These are phyloP conservation scores for Picocystis sp. DNA, from an alignment of 163 green algal species.

Conservation along the genomic window DNA sequence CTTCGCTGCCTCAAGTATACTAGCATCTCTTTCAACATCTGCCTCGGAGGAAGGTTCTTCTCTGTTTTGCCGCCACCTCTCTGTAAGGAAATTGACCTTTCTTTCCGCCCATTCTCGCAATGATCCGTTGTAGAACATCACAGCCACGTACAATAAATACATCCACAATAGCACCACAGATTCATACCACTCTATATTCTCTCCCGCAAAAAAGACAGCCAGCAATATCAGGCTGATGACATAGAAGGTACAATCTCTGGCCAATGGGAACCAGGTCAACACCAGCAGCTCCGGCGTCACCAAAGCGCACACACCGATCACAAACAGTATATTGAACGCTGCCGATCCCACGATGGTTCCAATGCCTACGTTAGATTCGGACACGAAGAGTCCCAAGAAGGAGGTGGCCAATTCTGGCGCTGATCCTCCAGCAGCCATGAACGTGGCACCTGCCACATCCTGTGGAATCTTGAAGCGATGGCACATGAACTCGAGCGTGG, in stretches of 20 bases:
- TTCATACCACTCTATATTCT: neutral
- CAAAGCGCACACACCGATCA: neutral
- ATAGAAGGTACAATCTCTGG: neutral
- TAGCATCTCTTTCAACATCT: too few relatives aligned
- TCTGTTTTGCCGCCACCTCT: neutral
- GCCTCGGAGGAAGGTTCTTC: neutral
- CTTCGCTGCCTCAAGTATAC: too few relatives aligned
- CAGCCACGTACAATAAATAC: slow-evolving; percentile 1
- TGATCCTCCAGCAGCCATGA: slow-evolving; percentile 1
- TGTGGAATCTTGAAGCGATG: slow-evolving; percentile 1
- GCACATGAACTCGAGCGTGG: slow-evolving; percentile 4
- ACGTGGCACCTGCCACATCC: slow-evolving; percentile 4
- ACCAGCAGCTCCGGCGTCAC: slow-evolving; percentile 2
- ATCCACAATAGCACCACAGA: neutral
- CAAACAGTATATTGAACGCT: slow-evolving; percentile 4
- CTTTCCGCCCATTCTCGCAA: slow-evolving; percentile 1
- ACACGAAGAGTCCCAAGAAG: slow-evolving; percentile 8
- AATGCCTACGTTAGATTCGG: slow-evolving; percentile 11
- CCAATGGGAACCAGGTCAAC: neutral
- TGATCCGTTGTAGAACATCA: slow-evolving; percentile 4
- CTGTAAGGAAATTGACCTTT: neutral
- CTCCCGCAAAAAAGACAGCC: neutral
- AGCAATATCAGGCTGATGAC: neutral
- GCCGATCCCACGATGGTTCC: slow-evolving; percentile 11
- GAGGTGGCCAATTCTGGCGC: slow-evolving; percentile 1